These are phyloP conservation scores for Cryptosporidium sp. DNA, from an alignment of 169 alveolate genomes.

Conservation along the genomic window DNA sequence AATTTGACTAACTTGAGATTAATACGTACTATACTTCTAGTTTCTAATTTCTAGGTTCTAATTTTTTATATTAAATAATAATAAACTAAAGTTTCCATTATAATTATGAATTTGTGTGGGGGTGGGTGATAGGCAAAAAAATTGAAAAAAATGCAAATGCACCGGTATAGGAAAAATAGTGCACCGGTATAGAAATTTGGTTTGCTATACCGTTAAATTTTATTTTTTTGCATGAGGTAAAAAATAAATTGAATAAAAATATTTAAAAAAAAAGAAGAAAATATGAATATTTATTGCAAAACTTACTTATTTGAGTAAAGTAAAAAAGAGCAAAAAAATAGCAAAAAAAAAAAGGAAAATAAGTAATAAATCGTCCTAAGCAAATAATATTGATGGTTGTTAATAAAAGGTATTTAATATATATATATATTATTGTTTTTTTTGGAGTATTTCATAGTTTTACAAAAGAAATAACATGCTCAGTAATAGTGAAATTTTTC, in stretches of 20 bases:
- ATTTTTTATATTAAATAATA: not conserved
- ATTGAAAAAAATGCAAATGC: no score
- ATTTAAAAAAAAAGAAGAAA: not conserved
- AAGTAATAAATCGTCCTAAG: no score
- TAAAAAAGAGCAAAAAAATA: no score
- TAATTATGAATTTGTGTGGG: not conserved
- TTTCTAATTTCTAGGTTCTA: no score
- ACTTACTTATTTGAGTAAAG: no score
- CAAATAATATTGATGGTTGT: not conserved
- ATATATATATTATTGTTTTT: not conserved
- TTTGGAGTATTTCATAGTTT: not conserved
- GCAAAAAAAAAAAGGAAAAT: no score
- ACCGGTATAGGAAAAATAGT: no score
- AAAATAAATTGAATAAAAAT: not conserved
- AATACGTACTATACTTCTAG: no score
- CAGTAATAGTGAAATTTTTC: not conserved
- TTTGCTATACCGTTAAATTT: no score
- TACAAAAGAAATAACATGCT: not conserved
- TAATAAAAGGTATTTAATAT: not conserved
- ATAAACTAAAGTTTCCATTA: not conserved
- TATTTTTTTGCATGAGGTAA: not conserved
- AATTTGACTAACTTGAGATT: not conserved
- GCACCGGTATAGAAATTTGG: no score
- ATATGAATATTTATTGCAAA: not conserved
- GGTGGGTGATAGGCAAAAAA: not conserved